Percentiles rank a stretch among this genome's conserved stretches.
Evolutionary conservation across 495 filamentous ascomycete genomes (phyloP).

Genomic region (Neurospora sp.): DNA sequence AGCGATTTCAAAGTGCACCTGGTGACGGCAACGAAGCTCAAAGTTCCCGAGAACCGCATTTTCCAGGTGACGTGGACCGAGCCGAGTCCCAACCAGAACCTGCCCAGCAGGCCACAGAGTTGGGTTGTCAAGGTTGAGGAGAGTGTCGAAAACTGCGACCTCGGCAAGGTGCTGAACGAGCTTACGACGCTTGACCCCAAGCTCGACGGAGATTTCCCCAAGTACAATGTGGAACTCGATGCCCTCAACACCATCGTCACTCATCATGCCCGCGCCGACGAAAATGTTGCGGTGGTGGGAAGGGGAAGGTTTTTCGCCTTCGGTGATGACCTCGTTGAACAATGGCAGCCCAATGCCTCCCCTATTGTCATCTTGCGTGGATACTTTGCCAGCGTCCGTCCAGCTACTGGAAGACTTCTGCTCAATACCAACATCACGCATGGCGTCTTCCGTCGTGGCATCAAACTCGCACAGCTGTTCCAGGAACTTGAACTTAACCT

Average conservation of each 20-base stretch:
- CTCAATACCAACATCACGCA: slow-evolving; percentile 49
- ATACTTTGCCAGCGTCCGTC: slow-evolving; percentile 57
- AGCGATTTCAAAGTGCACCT: slow-evolving; percentile 50
- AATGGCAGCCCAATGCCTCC: slow-evolving; percentile 11
- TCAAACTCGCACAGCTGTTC: slow-evolving; percentile 16
- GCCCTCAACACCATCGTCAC: slow-evolving; percentile 40
- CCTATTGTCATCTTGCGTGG: slow-evolving; percentile 47
- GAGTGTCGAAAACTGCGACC: slow-evolving; percentile 23
- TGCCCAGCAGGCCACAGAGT: slow-evolving; percentile 15
- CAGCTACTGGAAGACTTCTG: slow-evolving; percentile 52
- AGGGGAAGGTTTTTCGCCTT: slow-evolving; percentile 34
- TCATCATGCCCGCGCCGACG: slow-evolving; percentile 25
- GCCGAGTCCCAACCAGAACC: slow-evolving; percentile 23
- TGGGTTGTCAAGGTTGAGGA: slow-evolving; percentile 34
- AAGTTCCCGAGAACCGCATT: slow-evolving; percentile 19
- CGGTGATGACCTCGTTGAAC: slow-evolving; percentile 8
- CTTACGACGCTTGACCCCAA: slow-evolving; percentile 34
- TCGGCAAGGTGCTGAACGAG: slow-evolving; percentile 43
- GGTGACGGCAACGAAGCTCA: slow-evolving; percentile 30
- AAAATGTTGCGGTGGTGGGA: slow-evolving; percentile 24
- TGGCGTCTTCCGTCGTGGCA: slow-evolving; percentile 31
- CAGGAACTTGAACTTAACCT: not conserved
- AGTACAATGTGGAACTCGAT: slow-evolving; percentile 31
- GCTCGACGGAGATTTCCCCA: slow-evolving; percentile 30
- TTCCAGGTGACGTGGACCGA: slow-evolving; percentile 35